phyloP scores from a whole-genome alignment of 768 basidiomycete genomes.

The Astraeus odoratus region DNA sequence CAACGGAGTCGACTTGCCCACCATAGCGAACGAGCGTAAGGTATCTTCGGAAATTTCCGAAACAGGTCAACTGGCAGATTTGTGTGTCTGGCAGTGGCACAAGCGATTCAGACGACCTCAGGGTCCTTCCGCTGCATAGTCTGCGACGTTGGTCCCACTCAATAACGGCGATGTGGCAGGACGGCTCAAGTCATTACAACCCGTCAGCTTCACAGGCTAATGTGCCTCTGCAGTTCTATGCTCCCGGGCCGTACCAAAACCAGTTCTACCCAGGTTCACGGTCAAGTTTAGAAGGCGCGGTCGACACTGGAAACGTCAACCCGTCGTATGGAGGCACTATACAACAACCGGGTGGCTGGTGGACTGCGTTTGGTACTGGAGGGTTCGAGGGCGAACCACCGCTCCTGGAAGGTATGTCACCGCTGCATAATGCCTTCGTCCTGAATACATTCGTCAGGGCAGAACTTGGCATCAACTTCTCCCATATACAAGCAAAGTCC shows the following conservation, averaged over 20 bases:
- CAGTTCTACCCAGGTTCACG: conserved; percentile 65
- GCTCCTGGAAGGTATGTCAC: conserved; percentile 74
- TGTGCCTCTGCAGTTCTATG: conserved; percentile 71
- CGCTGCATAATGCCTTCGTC: no score
- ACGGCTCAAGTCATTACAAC: conserved; percentile 50
- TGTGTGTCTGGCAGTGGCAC: background rate
- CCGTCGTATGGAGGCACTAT: conserved; percentile 67
- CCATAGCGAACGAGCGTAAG: conserved; percentile 17
- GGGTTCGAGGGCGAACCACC: conserved; percentile 96
- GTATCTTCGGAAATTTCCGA: conserved; percentile 24
- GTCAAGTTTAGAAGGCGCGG: conserved; percentile 67
- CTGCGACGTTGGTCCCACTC: background rate
- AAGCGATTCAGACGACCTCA: background rate
- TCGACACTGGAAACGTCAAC: conserved; percentile 37
- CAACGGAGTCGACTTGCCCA: conserved; percentile 10
- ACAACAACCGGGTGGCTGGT: conserved; percentile 73
- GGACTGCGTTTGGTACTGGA: conserved; percentile 93
- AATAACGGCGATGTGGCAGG: conserved; percentile 63
- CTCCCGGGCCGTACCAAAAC: conserved; percentile 50
- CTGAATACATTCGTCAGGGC: background rate
- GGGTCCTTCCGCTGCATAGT: no score
- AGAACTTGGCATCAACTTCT: conserved; percentile 98
- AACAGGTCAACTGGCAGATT: background rate
- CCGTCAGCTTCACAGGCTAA: conserved; percentile 50
- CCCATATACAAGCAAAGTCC: conserved; percentile 90